Evolutionary conservation across 2,329 filamentous ascomycete species (phyloP).

Genomic region (Lasiodiplodia sp.): DNA sequence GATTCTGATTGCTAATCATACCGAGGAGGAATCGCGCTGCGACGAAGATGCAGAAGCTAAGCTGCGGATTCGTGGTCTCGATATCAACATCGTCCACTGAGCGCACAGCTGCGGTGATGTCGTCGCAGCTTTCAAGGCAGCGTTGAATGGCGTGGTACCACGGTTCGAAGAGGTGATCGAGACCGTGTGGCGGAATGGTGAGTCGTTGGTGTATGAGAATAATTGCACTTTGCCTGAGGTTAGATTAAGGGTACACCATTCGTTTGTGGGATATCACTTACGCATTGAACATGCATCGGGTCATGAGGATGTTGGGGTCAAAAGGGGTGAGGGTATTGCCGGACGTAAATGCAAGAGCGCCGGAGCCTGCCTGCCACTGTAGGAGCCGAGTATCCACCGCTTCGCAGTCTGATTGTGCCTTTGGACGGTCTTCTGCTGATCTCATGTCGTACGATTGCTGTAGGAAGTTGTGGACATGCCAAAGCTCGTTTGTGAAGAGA

Average conservation of each 20-base stretch:
- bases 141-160: slow-evolving; percentile 42
- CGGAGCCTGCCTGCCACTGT: slow-evolving; percentile 37
- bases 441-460: slow-evolving; percentile 39
- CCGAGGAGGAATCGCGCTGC: slow-evolving; percentile 38
- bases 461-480: slow-evolving; percentile 38
- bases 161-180: slow-evolving; percentile 37
- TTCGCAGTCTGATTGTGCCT: slow-evolving; percentile 38
- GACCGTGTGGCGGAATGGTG: slow-evolving; percentile 34
- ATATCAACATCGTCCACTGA: slow-evolving; percentile 36
- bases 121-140: slow-evolving; percentile 39
- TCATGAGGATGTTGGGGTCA: slow-evolving; percentile 38
- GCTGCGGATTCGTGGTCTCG: slow-evolving; percentile 37
- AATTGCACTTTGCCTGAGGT: slow-evolving; percentile 31
- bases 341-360: slow-evolving; percentile 32
- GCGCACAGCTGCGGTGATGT: slow-evolving; percentile 37
- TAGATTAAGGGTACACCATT: no score
- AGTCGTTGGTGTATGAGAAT: slow-evolving; percentile 38
- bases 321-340: slow-evolving; percentile 31
- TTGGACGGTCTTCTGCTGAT: slow-evolving; percentile 35
- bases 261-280: slow-evolving; percentile 23
- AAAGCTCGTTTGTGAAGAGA: slow-evolving; percentile 38
- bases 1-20: background rate
- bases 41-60: slow-evolving; percentile 39
- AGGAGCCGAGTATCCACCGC: slow-evolving; percentile 37
- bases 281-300: slow-evolving; percentile 38